A percentile compares a stretch with the other conserved stretches of the same genome.
These are phyloP conservation scores for Taphrina communis DNA, from an alignment of 1,139 yeast genomes.

Conservation along the genomic window DNA sequence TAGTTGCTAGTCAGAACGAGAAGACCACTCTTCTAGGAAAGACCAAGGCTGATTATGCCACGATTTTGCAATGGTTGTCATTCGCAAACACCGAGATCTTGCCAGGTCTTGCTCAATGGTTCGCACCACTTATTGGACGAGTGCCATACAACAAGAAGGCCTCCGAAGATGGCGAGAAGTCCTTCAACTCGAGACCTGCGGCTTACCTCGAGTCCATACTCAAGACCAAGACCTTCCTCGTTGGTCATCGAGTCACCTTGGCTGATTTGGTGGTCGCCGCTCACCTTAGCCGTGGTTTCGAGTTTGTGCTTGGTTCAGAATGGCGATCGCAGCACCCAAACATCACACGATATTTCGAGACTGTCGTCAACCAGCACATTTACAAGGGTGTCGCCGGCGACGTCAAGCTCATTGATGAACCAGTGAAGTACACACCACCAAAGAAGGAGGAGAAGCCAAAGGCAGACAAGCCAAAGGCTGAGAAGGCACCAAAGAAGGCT, in stretches of 20 bases:
- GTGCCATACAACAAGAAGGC: slow-evolving; percentile 80
- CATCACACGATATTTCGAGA: slow-evolving; percentile 83
- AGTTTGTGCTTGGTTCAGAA: slow-evolving; percentile 69
- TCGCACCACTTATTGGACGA: slow-evolving; percentile 59
- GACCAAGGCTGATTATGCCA: slow-evolving; percentile 69
- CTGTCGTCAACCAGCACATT: slow-evolving; percentile 65
- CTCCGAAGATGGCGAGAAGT: slow-evolving; percentile 63
- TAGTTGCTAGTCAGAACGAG: slow-evolving; percentile 51
- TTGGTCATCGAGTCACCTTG: slow-evolving; percentile 82
- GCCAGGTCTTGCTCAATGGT: slow-evolving; percentile 54
- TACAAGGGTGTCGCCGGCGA: slow-evolving; percentile 57
- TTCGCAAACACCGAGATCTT: slow-evolving; percentile 74
- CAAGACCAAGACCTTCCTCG: slow-evolving; percentile 79
- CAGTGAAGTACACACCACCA: slow-evolving; percentile 73
- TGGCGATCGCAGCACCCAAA: slow-evolving; percentile 81
- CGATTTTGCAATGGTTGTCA: slow-evolving; percentile 81
- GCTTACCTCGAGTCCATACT: slow-evolving; percentile 65
- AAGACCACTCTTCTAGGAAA: slow-evolving; percentile 63
- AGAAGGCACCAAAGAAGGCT: slow-evolving; percentile 25
- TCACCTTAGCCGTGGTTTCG: slow-evolving; percentile 68
- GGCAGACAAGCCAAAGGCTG: slow-evolving; percentile 48
- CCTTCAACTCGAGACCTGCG: slow-evolving; percentile 54
- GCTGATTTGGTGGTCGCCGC: slow-evolving; percentile 81
- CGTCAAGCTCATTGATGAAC: slow-evolving; percentile 39
- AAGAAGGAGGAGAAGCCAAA: slow-evolving; percentile 60